These are phyloP conservation scores for Xylariaceae sp. DNA, from an alignment of 2,329 filamentous ascomycete genomes.

Conservation along the genomic window DNA sequence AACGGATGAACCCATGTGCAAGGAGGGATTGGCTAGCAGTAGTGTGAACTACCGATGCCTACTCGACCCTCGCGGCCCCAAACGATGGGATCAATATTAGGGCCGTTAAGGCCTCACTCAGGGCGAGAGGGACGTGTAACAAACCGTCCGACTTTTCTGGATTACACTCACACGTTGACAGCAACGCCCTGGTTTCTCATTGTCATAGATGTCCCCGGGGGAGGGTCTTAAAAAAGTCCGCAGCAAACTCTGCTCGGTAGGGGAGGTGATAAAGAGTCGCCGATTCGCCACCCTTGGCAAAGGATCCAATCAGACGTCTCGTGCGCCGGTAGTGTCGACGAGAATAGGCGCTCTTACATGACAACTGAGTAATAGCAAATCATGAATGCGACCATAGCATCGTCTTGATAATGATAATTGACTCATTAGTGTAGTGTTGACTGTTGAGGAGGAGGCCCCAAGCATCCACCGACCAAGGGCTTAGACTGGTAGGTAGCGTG, in stretches of 20 bases:
- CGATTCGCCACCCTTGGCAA: constrained; percentile 1
- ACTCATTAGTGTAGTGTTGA: constrained; percentile 6
- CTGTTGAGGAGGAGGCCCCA: constrained; percentile 19
- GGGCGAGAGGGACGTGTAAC: not conserved
- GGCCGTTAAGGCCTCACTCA: not conserved
- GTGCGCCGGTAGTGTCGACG: constrained; percentile 10
- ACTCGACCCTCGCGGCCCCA: constrained; percentile 9
- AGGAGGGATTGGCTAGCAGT: constrained; percentile 24
- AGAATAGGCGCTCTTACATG: not conserved
- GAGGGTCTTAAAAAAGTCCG: not conserved
- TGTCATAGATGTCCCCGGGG: not conserved
- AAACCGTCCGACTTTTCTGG: not conserved
- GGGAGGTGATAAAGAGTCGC: constrained; percentile 1
- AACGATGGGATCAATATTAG: constrained; percentile 15
- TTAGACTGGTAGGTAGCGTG: constrained; percentile 7
- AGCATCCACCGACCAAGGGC: constrained; percentile 11
- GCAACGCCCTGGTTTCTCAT: not conserved
- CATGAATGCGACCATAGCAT: constrained; percentile 18
- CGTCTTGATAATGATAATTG: constrained; percentile 5
- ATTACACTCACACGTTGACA: no score
- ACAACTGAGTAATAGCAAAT: not conserved
- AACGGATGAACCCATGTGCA: constrained; percentile 25
- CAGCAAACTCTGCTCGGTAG: not conserved
- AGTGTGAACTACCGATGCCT: no score
- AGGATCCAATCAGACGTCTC: constrained; percentile 3